phyloP scores from a whole-genome alignment of 1,284 basidiomycete species.

The Pisolithus thermaeus region DNA sequence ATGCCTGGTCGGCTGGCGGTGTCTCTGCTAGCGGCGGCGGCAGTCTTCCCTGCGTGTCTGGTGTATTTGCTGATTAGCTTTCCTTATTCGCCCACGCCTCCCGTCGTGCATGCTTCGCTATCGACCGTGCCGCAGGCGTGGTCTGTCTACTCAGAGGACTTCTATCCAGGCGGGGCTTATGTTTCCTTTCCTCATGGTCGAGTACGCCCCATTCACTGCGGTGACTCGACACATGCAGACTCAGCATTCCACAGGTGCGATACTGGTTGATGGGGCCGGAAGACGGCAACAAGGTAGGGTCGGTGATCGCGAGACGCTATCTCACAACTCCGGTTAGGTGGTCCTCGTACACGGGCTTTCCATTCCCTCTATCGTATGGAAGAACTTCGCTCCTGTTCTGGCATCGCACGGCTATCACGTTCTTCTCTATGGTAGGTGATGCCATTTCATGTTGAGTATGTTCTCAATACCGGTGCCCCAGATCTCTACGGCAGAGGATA shows the following conservation, averaged over 20 bases:
- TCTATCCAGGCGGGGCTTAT: constrained; percentile 62
- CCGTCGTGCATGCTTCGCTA: constrained; percentile 50
- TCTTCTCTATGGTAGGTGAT: constrained; percentile 57
- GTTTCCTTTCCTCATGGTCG: constrained; percentile 55
- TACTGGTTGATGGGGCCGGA: constrained; percentile 73
- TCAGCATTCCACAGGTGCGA: constrained; percentile 39
- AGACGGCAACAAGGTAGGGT: constrained; percentile 54
- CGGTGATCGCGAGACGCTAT: too few species aligned
- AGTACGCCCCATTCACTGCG: constrained; percentile 25
- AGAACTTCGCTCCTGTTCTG: constrained; percentile 59
- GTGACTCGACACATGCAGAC: constrained; percentile 9
- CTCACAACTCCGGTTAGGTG: constrained; percentile 37
- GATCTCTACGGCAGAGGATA: constrained; percentile 79
- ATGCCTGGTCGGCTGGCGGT: constrained; percentile 21
- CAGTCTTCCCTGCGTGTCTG: constrained; percentile 41
- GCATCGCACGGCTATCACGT: constrained; percentile 64
- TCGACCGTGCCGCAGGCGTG: constrained; percentile 52
- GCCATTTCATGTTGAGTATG: background rate
- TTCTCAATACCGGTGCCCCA: constrained; percentile 22
- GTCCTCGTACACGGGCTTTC: constrained; percentile 76
- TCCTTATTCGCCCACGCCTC: constrained; percentile 47
- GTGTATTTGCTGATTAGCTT: constrained; percentile 59
- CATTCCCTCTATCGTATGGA: constrained; percentile 70
- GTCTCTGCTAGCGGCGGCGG: constrained; percentile 50
- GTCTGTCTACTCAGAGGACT: constrained; percentile 65